Conservation (phyloP, 306 rosid species). For the Ormosia semicastrata region DNA sequence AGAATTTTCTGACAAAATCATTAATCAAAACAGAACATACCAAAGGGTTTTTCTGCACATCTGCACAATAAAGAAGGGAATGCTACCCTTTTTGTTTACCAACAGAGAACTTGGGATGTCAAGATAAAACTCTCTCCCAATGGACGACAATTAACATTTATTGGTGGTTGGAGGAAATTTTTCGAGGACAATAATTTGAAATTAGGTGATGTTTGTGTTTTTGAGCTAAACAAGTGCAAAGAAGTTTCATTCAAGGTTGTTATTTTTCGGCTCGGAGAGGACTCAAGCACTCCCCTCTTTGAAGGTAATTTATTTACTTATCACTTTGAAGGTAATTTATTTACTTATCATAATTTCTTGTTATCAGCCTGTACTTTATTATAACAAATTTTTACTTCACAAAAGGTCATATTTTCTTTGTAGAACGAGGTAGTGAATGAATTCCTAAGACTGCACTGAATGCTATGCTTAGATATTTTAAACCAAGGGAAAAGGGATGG, state of each 20-base stretch:
- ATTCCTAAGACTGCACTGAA: not conserved
- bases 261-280: not conserved
- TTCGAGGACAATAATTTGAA: not conserved
- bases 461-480: too few relatives aligned
- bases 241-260: conserved; percentile 19
- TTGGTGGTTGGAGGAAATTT: conserved; percentile 16
- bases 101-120: not conserved
- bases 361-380: too few relatives aligned
- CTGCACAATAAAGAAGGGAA: not conserved
- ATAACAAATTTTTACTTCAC: not conserved
- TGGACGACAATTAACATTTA: not conserved
- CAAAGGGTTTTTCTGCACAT: not conserved
- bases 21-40: not conserved
- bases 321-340: not conserved
- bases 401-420: not conserved
- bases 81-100: not conserved
- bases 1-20: not conserved
- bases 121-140: not conserved
- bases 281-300: not conserved
- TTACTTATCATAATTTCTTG: not conserved
- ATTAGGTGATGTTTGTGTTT: conserved; percentile 24
- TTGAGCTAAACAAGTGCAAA: not conserved
- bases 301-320: not conserved
- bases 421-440: not conserved
- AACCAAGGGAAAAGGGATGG: too few relatives aligned